Conservation (phyloP, 2,329 filamentous ascomycete genomes). For the Aspergillus nomiae region DNA sequence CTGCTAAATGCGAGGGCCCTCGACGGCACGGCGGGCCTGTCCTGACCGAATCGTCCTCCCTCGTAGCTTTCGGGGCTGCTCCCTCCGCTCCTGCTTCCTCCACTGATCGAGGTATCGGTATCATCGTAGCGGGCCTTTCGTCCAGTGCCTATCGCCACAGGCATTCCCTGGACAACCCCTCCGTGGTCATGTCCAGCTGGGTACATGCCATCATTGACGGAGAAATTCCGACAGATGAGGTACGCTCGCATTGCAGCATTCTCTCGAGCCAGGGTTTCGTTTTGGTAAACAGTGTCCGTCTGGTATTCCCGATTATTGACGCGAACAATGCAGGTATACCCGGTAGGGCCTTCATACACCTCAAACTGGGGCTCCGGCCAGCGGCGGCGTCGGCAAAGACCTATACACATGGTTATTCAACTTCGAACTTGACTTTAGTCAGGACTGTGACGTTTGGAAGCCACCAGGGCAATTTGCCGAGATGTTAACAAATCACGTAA, state of each 20-base stretch:
- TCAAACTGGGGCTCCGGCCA: conserved; percentile 92
- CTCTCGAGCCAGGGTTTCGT: conserved; percentile 81
- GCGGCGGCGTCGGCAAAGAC: conserved; percentile 89
- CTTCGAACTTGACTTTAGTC: background rate
- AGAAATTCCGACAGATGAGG: conserved; percentile 97
- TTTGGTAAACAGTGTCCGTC: conserved; percentile 82
- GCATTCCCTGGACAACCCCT: conserved; percentile 61
- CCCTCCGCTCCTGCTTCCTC: conserved; percentile 55
- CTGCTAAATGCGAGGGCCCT: conserved; percentile 28
- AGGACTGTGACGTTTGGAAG: conserved; percentile 2
- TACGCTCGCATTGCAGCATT: conserved; percentile 95
- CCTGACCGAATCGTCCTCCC: conserved; percentile 23
- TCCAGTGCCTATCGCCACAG: conserved; percentile 65
- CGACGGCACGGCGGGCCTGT: conserved; percentile 22
- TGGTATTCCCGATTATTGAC: conserved; percentile 98
- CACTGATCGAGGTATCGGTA: conserved; percentile 42
- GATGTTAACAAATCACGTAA: conserved; percentile 12
- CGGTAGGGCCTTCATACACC: conserved; percentile 70
- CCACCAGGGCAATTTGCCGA: conserved; percentile 8
- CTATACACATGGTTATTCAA: conserved; percentile 56
- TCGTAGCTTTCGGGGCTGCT: conserved; percentile 53
- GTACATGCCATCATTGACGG: conserved; percentile 91
- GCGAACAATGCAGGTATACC: conserved; percentile 86
- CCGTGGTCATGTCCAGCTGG: conserved; percentile 58
- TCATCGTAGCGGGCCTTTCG: conserved; percentile 55